Conservation (phyloP, 2,329 filamentous ascomycete species). For the Ophiostoma perfectum region DNA sequence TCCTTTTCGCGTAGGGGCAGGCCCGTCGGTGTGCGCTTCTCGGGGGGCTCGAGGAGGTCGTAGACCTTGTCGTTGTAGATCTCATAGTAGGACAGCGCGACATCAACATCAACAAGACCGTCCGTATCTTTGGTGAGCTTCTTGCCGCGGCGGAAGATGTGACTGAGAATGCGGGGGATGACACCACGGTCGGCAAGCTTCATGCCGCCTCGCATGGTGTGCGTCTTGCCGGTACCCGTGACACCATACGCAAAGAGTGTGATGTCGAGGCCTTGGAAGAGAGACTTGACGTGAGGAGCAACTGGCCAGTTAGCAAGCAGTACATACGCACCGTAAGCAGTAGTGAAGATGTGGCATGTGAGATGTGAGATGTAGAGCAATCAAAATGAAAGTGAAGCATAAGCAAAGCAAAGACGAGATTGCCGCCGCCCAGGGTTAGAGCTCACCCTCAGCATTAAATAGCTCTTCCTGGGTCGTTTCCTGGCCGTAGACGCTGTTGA, state of each 20-base stretch:
- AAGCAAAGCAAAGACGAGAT: constrained; percentile 5
- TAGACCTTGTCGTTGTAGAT: constrained; percentile 97
- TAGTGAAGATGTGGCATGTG: background rate
- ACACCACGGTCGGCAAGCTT: constrained; percentile 80
- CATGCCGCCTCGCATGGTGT: constrained; percentile 90
- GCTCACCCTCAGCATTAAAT: constrained; percentile 71
- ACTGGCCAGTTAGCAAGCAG: constrained; percentile 48
- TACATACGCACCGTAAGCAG: background rate
- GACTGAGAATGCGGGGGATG: constrained; percentile 78
- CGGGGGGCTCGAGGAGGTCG: constrained; percentile 79
- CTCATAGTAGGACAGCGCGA: constrained; percentile 86
- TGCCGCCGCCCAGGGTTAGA: background rate
- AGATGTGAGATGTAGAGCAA: background rate
- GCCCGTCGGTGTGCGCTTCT: constrained; percentile 77
- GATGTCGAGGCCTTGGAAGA: constrained; percentile 83
- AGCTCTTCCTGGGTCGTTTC: constrained; percentile 75
- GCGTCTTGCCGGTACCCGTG: constrained; percentile 89
- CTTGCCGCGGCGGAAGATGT: constrained; percentile 76
- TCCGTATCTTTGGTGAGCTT: constrained; percentile 77
- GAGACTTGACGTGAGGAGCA: constrained; percentile 79
- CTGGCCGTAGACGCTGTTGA: constrained; percentile 87
- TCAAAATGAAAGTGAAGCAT: background rate
- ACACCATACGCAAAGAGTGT: constrained; percentile 92
- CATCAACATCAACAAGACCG: constrained; percentile 64
- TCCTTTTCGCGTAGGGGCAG: constrained; percentile 79